Base-by-base conservation (phyloP, 306 rosid genomes). In the Ziziphus jujuba region DNA sequence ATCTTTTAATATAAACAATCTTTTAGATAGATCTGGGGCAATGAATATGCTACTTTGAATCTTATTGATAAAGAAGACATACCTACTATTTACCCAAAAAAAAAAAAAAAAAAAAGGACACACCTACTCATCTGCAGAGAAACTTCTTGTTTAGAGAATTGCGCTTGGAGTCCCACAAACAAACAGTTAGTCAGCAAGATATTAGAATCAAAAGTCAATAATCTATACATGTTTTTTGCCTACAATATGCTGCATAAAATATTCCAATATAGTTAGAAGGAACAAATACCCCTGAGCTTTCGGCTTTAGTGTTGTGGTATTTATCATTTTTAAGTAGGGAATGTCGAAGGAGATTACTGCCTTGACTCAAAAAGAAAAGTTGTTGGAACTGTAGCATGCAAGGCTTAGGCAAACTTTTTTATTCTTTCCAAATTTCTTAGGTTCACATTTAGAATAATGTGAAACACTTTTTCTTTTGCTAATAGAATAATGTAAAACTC, bases 241-340 rank as follows among this genome's bases (percentile, higher is more conserved):
- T 20, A 25, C 51, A 21, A 24, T 11, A 38, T 53, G 24, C 21
- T 40, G 49, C 56, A 54, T 17, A 2, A 45, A 43, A 57, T 8
- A 72, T 47, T 50, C 49, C 40, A 59, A 63, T 79, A 70, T 76
- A 69, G 66, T 73, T 65, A 33, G 45, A 24, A 43, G 74, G 83
- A 70, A 82, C 92, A 84, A 78, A 71, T 56, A 57, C 56, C 67
- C 79, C 85, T 58, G 45, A 63, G 66, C 73, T 66, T 80, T 59
- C 73, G 75, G 79, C 82, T 69, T 78, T 77, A 57, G 72, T 70
- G 65, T 48, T 63, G 14, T 75, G 67, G 67, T 54, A 33, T 57
- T 17, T 68, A 23, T 56, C 53, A 59, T 61, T 74, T 49, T 45
- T 45, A 48, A 16, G 33, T 6, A 60, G 50, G 54, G 66, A 66